A percentile compares a stretch with the other conserved stretches of the same genome.
These are phyloP conservation scores for Lepidopterella palustris DNA, from an alignment of 495 filamentous ascomycete species.

Conservation along the genomic window DNA sequence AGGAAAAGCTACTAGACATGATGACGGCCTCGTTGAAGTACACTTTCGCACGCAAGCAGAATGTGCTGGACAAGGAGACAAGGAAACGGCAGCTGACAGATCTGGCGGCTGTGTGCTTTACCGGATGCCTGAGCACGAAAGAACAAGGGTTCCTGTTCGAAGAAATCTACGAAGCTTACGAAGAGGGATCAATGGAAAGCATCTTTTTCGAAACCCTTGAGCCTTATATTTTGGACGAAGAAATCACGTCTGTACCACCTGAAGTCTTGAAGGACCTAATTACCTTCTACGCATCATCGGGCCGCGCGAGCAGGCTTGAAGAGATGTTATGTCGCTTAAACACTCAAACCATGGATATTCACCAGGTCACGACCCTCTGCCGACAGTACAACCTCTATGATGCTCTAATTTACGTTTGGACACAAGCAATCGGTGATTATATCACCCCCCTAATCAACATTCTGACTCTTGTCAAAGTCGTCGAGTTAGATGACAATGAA, in stretches of 20 bases:
- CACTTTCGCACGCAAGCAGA: constrained; percentile 50
- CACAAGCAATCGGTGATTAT: constrained; percentile 78
- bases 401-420: constrained; percentile 96
- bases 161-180: constrained; percentile 81
- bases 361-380: constrained; percentile 85
- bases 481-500: constrained; percentile 45
- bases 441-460: constrained; percentile 86
- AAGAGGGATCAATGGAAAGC: constrained; percentile 62
- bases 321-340: constrained; percentile 92
- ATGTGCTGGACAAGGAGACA: constrained; percentile 41
- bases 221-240: constrained; percentile 71
- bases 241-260: constrained; percentile 70
- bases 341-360: constrained; percentile 84
- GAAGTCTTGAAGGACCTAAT: constrained; percentile 81
- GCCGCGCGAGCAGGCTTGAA: constrained; percentile 70
- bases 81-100: constrained; percentile 41
- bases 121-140: constrained; percentile 67
- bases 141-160: constrained; percentile 83
- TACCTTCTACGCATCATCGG: constrained; percentile 64
- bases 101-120: constrained; percentile 75
- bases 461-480: constrained; percentile 58
- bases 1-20: constrained; percentile 86
- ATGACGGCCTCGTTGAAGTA: constrained; percentile 89
- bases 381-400: constrained; percentile 88
- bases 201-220: constrained; percentile 85